These are phyloP conservation scores for Ganoderma boninense DNA, from an alignment of 1,284 basidiomycete genomes.

Conservation along the genomic window DNA sequence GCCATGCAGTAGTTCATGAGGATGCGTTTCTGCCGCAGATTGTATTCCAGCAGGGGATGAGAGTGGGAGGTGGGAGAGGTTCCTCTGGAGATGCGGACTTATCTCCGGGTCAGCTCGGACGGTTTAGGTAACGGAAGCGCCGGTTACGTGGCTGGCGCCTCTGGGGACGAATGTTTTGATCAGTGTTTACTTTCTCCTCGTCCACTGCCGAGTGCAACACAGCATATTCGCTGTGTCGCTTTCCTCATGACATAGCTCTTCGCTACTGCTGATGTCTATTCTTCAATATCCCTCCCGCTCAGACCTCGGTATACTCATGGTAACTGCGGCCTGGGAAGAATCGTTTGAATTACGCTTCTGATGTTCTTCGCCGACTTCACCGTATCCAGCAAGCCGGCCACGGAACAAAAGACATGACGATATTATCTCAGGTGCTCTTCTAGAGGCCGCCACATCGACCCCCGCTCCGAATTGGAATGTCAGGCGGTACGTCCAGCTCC, in stretches of 20 bases:
- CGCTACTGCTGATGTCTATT: background rate
- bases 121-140: background rate
- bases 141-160: background rate
- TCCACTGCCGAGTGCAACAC: background rate
- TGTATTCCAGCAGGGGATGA: background rate
- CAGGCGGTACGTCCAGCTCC: background rate
- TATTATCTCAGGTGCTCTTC: background rate
- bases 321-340: background rate
- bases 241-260: background rate
- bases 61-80: background rate
- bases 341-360: background rate
- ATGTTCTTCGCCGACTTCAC: constrained; percentile 5
- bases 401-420: background rate
- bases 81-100: background rate
- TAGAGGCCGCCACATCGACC: background rate
- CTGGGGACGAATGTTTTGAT: background rate
- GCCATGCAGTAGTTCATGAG: background rate
- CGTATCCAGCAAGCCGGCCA: background rate
- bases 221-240: background rate
- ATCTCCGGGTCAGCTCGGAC: background rate
- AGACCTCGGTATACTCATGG: background rate
- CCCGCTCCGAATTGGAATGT: background rate
- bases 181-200: background rate
- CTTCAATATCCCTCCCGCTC: background rate
- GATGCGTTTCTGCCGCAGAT: background rate